Base-by-base conservation (phyloP, 768 basidiomycete species). In the Podaxis mareebaensis region DNA sequence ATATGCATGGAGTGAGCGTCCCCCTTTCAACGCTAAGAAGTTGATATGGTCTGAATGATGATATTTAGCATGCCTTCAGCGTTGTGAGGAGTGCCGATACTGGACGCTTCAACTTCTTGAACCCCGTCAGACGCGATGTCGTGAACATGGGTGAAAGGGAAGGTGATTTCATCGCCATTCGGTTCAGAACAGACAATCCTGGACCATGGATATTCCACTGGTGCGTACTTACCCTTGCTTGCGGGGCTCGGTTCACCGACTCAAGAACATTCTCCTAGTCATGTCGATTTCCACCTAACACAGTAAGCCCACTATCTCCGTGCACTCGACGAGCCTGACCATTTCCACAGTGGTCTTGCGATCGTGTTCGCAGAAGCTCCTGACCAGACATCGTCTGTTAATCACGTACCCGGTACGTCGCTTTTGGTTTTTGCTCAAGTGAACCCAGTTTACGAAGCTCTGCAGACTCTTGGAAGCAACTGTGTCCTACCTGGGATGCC, bases 181-280 rank as follows among this genome's bases (percentile, higher is more conserved):
- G 89, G 4, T 91, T 89, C 75, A 73, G 72, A 30, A 88, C 89
- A 0, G 84, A 92, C 68, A 91, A 91, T 72, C 73, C 88, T 2
- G 90, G 89, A 3, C 84, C 85, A 7, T 88, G 85, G 82, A 75
- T 84, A 64, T 69, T 83, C 60, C 82, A 81, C 52, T 81, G 77
- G 77, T 67, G 48, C 13, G 61, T 62, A 66, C 58, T 48, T 2
- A 13, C 46, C 15, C 54, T 4, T 11, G 51, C 20, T 38, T 28
- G 28, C 12, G 20, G 13, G 15, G 36, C 17, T 13, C 6, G 15
- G 7, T n/a, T 8, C 20, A 17, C 15, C 4, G n/a, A 58, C 42
- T 33, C 2, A 51, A 3, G 52, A 10, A 48, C 39, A 11, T 38
- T 22, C 44, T 22, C 40, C 15, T 42, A 38, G 65, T 17, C 65